These are phyloP conservation scores for Auriscalpium vulgare DNA, from an alignment of 768 basidiomycete species.

Conservation along the genomic window DNA sequence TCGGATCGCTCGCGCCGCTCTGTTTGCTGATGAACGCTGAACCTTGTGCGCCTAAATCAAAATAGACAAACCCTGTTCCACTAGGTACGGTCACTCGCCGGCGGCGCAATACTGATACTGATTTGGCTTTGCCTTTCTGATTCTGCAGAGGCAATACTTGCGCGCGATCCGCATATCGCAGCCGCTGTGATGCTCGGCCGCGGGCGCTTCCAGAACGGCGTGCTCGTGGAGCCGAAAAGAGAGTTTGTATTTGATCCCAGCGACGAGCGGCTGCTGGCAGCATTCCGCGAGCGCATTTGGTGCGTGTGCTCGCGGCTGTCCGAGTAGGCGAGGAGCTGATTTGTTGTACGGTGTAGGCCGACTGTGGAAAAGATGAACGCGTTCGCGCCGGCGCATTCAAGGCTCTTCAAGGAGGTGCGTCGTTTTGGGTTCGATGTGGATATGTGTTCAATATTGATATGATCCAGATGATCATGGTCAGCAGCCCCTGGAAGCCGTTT, in stretches of 20 bases:
- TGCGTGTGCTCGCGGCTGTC: neutral
- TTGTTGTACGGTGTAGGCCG: constrained; percentile 23
- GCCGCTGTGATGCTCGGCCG: constrained; percentile 27
- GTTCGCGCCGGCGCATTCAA: constrained; percentile 35
- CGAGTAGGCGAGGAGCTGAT: neutral
- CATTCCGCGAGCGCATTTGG: constrained; percentile 18
- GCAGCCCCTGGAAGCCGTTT: constrained; percentile 33
- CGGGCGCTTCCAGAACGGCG: constrained; percentile 23
- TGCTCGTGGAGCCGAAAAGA: constrained; percentile 25
- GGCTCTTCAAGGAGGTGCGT: constrained; percentile 38
- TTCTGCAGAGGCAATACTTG: constrained; percentile 30
- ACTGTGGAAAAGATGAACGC: constrained; percentile 33
- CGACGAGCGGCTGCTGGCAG: constrained; percentile 16
- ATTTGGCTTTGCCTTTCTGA: no score
- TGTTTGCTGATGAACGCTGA: neutral
- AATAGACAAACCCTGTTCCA: constrained; percentile 27
- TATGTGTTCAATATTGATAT: no score
- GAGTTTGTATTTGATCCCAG: constrained; percentile 18
- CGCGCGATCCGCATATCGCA: constrained; percentile 22
- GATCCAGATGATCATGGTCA: constrained; percentile 36
- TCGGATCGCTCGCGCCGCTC: neutral
- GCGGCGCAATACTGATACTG: no score
- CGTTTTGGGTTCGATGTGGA: neutral
- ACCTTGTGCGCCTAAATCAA: neutral
- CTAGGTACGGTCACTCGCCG: constrained; percentile 18